Evolutionary conservation across 2,329 filamentous ascomycete species (phyloP).

Genomic region (Nemania sp.): DNA sequence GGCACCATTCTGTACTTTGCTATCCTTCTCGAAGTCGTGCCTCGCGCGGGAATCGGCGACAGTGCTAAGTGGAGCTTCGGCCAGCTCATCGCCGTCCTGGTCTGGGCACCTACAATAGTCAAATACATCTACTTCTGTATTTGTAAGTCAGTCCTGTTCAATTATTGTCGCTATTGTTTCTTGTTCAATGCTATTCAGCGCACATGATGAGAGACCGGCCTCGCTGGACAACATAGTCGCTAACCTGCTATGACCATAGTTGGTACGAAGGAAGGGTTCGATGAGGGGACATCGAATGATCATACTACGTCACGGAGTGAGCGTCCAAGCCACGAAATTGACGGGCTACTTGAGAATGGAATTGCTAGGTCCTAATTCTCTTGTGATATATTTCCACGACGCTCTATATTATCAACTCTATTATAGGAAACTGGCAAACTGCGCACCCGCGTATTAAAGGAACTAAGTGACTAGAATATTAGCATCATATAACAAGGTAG

Average conservation of each 20-base stretch:
- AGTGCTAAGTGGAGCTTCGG: not conserved
- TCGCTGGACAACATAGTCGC: not conserved
- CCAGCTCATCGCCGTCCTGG: not conserved
- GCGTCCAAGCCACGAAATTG: not conserved
- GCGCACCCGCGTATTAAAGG: too few relatives aligned
- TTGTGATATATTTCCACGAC: too few relatives aligned
- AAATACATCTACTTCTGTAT: not conserved
- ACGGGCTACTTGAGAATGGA: not conserved
- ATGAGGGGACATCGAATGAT: not conserved
- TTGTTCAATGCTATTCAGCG: not conserved
- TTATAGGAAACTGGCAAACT: too few relatives aligned
- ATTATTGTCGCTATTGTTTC: not conserved
- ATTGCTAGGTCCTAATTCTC: not conserved
- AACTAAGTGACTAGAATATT: too few relatives aligned
- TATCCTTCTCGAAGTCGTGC: not conserved
- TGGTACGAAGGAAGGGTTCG: not conserved
- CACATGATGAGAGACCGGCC: not conserved
- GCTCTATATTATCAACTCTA: too few relatives aligned
- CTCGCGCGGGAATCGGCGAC: not conserved
- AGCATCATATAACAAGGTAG: too few relatives aligned
- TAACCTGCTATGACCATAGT: not conserved
- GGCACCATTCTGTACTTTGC: not conserved
- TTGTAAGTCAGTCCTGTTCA: not conserved
- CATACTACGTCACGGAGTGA: not conserved
- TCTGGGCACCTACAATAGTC: not conserved